Evolutionary conservation across 169 alveolate genomes (phyloP).

Genomic region (Eimeria praecox): DNA sequence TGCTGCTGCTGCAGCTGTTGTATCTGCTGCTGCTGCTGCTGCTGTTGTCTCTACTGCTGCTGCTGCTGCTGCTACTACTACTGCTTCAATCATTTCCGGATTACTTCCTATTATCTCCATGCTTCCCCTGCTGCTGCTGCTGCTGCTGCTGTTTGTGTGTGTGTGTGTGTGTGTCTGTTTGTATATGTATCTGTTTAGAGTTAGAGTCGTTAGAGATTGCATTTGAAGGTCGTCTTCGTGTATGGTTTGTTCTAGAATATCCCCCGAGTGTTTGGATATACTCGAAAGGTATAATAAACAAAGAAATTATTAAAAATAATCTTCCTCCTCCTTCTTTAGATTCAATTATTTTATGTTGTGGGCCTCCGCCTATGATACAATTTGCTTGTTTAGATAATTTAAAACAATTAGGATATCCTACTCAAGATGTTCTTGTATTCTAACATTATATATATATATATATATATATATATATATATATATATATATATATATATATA

Average conservation of each 20-base stretch:
- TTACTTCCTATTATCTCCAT: no score
- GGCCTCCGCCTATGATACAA: slow-evolving; percentile 89
- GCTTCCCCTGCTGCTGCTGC: not conserved
- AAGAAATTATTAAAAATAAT: slow-evolving; percentile 82
- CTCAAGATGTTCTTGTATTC: not conserved
- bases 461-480: no score
- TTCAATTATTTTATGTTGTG: slow-evolving; percentile 87
- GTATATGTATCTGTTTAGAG: not conserved
- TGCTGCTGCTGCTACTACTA: not conserved
- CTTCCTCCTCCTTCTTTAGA: slow-evolving; percentile 87
- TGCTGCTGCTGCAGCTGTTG: not conserved
- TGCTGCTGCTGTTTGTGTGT: not conserved
- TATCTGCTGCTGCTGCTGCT: not conserved
- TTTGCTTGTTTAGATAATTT: slow-evolving; percentile 27
- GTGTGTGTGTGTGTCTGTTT: no score
- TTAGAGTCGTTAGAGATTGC: slow-evolving; percentile 74
- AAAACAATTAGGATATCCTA: not conserved
- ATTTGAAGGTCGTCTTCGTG: slow-evolving; percentile 81
- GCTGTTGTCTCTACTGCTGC: not conserved
- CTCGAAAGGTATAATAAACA: slow-evolving; percentile 86
- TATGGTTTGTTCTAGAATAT: slow-evolving; percentile 83
- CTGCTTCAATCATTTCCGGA: no score
- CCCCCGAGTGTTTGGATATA: slow-evolving; percentile 85
- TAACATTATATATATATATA: no score
- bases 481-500: no score